These are phyloP conservation scores for Trypanosoma avium DNA, from an alignment of 208 protist species.

Conservation along the genomic window DNA sequence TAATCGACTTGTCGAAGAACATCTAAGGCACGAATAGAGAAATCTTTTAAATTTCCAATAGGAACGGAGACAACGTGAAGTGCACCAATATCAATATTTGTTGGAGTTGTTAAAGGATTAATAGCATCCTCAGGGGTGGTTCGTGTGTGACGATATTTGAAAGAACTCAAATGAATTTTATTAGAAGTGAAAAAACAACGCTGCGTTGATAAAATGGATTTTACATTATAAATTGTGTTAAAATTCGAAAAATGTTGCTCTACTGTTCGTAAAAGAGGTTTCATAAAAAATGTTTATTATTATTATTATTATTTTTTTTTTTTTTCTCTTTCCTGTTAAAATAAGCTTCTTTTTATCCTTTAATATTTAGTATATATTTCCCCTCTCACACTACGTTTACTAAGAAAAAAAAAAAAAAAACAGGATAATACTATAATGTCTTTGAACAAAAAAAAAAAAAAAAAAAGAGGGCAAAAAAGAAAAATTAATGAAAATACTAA, in stretches of 20 bases:
- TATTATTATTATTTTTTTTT: not conserved
- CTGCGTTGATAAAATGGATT: not conserved
- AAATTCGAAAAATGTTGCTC: not conserved
- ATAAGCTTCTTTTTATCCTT: not conserved
- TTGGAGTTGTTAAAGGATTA: conserved; percentile 83
- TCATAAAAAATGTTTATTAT: not conserved
- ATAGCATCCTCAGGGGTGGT: conserved; percentile 61
- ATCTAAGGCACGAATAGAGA: conserved; percentile 81
- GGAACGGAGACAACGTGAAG: conserved; percentile 90
- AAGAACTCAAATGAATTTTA: conserved; percentile 21
- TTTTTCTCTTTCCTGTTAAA: not conserved
- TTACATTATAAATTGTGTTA: not conserved
- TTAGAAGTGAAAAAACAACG: conserved; percentile 22
- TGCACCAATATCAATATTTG: conserved; percentile 65
- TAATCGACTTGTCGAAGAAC: conserved; percentile 86
- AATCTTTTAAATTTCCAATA: conserved; percentile 92
- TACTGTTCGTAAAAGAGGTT: not conserved
- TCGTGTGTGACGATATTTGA: conserved; percentile 59
- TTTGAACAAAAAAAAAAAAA: too few species aligned
- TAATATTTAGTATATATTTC: not conserved
- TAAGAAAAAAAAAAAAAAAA: conserved; percentile 16
- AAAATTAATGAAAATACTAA: not conserved
- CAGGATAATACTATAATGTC: too few species aligned
- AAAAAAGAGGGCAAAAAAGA: not conserved
- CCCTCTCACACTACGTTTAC: conserved; percentile 2